Conservation (phyloP, 306 rosid species). For the Vigna unguiculata region DNA sequence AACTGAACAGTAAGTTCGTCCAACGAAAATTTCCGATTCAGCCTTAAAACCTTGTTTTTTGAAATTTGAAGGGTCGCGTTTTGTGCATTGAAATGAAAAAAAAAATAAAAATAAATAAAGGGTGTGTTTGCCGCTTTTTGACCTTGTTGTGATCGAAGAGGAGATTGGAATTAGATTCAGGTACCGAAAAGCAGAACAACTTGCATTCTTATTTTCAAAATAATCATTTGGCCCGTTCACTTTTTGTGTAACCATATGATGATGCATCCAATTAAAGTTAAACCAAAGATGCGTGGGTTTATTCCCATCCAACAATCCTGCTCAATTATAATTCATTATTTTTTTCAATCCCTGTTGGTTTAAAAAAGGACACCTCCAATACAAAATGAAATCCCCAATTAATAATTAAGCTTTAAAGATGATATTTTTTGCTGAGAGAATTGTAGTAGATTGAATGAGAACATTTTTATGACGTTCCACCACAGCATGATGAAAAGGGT, state of each 20-base stretch:
- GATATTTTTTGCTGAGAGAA: not conserved
- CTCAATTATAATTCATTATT: slow-evolving; percentile 32
- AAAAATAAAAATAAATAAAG: slow-evolving; percentile 10
- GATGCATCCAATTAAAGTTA: slow-evolving; percentile 49
- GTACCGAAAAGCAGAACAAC: slow-evolving; percentile 47
- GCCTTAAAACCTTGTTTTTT: not conserved
- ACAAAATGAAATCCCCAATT: not conserved
- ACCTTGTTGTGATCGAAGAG: slow-evolving; percentile 49
- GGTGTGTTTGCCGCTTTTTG: slow-evolving; percentile 38
- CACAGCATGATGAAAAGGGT: not conserved
- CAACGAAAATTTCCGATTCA: not conserved
- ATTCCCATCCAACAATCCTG: slow-evolving; percentile 46
- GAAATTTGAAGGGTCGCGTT: slow-evolving; percentile 16
- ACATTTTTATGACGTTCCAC: not conserved
- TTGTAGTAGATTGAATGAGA: not conserved
- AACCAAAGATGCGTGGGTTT: slow-evolving; percentile 43
- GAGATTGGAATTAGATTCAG: slow-evolving; percentile 55
- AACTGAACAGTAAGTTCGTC: not conserved
- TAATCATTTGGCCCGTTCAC: slow-evolving; percentile 47
- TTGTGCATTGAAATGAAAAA: not conserved
- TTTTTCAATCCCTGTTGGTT: slow-evolving; percentile 23
- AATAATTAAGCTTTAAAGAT: slow-evolving; percentile 3
- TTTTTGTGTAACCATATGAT: slow-evolving; percentile 41
- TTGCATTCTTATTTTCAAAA: slow-evolving; percentile 52
- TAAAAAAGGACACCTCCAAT: not conserved